These are phyloP conservation scores for Paxillus involutus DNA, from an alignment of 768 basidiomycete genomes.

Conservation along the genomic window DNA sequence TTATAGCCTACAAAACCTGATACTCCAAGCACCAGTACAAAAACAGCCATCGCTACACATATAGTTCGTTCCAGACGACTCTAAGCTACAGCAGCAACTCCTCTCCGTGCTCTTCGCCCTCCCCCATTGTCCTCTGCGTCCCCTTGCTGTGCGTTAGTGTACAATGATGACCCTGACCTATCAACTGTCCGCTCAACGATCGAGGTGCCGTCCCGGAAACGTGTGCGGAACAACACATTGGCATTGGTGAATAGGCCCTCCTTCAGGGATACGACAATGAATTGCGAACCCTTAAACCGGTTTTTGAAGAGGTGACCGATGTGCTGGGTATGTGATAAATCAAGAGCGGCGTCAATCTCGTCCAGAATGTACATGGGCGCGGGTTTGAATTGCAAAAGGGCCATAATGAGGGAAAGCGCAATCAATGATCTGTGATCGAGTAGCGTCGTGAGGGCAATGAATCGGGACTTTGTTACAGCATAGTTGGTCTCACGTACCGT, in stretches of 20 bases:
- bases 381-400: constrained; percentile 97
- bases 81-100: constrained; percentile 1
- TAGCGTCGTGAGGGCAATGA: not conserved
- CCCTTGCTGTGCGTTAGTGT: constrained; percentile 21
- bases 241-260: constrained; percentile 98
- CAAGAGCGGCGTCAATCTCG: constrained; percentile 97
- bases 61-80: not conserved
- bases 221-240: constrained; percentile 90
- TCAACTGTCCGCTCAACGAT: constrained; percentile 82
- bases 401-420: constrained; percentile 97
- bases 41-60: not conserved
- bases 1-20: constrained; percentile 14
- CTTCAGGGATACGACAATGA: constrained; percentile 96
- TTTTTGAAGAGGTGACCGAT: constrained; percentile 98
- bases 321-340: constrained; percentile 94
- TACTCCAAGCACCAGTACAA: not conserved
- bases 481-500: constrained; percentile 51
- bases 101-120: constrained; percentile 21
- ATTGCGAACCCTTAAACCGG: constrained; percentile 96
- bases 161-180: constrained; percentile 52
- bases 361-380: constrained; percentile 99
- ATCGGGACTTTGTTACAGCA: not conserved
- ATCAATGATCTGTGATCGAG: constrained; percentile 78
- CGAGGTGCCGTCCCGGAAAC: constrained; percentile 92
- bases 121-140: constrained; percentile 9